These are phyloP conservation scores for Septoria linicola DNA, from an alignment of 2,329 filamentous ascomycete species.

Conservation along the genomic window DNA sequence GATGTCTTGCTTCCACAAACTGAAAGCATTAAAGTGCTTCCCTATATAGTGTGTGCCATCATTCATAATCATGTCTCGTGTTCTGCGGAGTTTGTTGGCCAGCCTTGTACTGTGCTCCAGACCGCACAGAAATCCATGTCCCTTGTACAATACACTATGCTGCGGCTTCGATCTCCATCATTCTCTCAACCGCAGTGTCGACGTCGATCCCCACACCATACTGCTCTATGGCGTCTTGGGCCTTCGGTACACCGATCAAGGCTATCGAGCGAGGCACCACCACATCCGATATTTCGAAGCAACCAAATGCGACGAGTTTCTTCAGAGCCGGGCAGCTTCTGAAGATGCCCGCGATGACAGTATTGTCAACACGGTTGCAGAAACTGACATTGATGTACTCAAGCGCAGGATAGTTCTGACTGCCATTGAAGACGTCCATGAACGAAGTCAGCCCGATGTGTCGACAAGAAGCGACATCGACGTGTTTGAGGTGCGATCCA, in stretches of 20 bases:
- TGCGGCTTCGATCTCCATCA: slow-evolving; percentile 29
- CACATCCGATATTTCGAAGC: slow-evolving; percentile 59
- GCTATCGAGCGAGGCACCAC: slow-evolving; percentile 58
- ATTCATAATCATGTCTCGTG: no score
- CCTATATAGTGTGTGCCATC: no score
- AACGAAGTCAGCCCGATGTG: slow-evolving; percentile 74
- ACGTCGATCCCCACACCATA: slow-evolving; percentile 43
- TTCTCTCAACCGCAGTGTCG: slow-evolving; percentile 37
- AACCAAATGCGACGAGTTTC: slow-evolving; percentile 61
- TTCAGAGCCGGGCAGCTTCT: slow-evolving; percentile 49
- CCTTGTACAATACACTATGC: no score
- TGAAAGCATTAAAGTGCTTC: no score
- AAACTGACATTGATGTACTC: slow-evolving; percentile 64
- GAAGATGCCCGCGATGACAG: slow-evolving; percentile 54
- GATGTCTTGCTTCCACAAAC: no score
- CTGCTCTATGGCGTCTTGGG: slow-evolving; percentile 57
- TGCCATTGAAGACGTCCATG: slow-evolving; percentile 66
- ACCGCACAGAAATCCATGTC: no score
- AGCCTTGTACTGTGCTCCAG: no score
- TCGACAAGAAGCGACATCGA: slow-evolving; percentile 82
- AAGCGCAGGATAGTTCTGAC: slow-evolving; percentile 66
- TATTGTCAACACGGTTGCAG: slow-evolving; percentile 56
- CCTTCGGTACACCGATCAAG: slow-evolving; percentile 59
- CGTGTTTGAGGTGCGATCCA: slow-evolving; percentile 59
- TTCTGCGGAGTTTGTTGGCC: no score